A percentile compares a stretch with the other conserved stretches of the same genome.
Evolutionary conservation across 495 filamentous ascomycete species (phyloP).

Genomic region (Chaetomium tenue): DNA sequence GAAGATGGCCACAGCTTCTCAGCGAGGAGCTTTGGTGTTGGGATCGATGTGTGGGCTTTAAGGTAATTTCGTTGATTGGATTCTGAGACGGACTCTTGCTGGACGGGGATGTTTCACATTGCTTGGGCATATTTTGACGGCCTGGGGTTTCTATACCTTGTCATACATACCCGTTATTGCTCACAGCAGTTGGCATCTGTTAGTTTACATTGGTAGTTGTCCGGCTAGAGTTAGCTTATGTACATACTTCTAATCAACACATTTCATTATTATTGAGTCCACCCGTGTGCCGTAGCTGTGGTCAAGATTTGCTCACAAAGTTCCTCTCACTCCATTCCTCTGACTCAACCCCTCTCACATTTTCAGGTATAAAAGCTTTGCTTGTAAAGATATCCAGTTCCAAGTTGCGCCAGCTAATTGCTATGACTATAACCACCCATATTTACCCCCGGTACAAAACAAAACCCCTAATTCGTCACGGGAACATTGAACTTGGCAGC

Average conservation of each 20-base stretch:
- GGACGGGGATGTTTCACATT: background rate
- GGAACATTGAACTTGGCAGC: constrained; percentile 17
- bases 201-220: too few relatives aligned
- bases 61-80: background rate
- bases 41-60: background rate
- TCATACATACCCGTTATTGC: background rate
- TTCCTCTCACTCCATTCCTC: too few relatives aligned
- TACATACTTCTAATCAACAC: too few relatives aligned
- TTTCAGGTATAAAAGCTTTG: too few relatives aligned
- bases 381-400: background rate
- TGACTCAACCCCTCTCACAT: too few relatives aligned
- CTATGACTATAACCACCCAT: background rate
- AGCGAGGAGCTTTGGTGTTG: background rate
- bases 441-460: background rate
- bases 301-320: too few relatives aligned
- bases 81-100: background rate
- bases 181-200: too few relatives aligned
- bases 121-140: background rate
- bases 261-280: too few relatives aligned
- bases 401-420: background rate
- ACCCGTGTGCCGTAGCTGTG: too few relatives aligned
- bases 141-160: background rate
- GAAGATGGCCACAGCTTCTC: background rate
- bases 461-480: constrained; percentile 12
- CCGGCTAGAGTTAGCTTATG: too few relatives aligned